These are phyloP conservation scores for Cercospora sojina DNA, from an alignment of 2,329 filamentous ascomycete species.

Conservation along the genomic window DNA sequence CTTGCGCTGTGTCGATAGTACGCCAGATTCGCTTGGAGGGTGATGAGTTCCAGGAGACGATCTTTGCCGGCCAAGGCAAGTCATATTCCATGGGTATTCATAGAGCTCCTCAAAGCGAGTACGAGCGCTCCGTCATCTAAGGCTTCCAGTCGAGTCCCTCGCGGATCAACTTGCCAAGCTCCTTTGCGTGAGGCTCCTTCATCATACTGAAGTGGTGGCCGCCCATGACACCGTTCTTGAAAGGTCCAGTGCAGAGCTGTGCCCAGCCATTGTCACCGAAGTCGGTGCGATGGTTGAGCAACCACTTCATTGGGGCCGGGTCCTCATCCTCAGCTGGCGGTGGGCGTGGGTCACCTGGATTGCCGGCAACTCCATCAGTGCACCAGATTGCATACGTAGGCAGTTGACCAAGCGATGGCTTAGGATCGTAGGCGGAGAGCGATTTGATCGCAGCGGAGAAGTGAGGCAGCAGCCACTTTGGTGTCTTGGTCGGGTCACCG, in stretches of 20 bases:
- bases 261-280: slow-evolving; percentile 71
- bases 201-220: slow-evolving; percentile 78
- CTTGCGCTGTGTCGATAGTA: neutral
- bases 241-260: slow-evolving; percentile 60
- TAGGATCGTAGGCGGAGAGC: slow-evolving; percentile 67
- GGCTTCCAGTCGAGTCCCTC: slow-evolving; percentile 40
- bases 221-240: slow-evolving; percentile 65
- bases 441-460: slow-evolving; percentile 68
- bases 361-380: slow-evolving; percentile 68
- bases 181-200: slow-evolving; percentile 54
- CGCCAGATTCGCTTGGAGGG: neutral
- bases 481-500: slow-evolving; percentile 58
- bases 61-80: neutral
- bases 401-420: slow-evolving; percentile 61
- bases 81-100: neutral
- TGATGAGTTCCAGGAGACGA: neutral
- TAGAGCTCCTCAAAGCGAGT: neutral
- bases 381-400: slow-evolving; percentile 68
- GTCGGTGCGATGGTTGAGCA: slow-evolving; percentile 70
- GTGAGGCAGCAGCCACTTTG: slow-evolving; percentile 71
- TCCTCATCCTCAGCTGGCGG: slow-evolving; percentile 59
- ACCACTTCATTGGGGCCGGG: slow-evolving; percentile 59
- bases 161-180: slow-evolving; percentile 45
- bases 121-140: neutral
- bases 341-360: slow-evolving; percentile 64